These are phyloP conservation scores for Phytophthora hibernalis DNA, from an alignment of 352 stramenopile species.

Conservation along the genomic window DNA sequence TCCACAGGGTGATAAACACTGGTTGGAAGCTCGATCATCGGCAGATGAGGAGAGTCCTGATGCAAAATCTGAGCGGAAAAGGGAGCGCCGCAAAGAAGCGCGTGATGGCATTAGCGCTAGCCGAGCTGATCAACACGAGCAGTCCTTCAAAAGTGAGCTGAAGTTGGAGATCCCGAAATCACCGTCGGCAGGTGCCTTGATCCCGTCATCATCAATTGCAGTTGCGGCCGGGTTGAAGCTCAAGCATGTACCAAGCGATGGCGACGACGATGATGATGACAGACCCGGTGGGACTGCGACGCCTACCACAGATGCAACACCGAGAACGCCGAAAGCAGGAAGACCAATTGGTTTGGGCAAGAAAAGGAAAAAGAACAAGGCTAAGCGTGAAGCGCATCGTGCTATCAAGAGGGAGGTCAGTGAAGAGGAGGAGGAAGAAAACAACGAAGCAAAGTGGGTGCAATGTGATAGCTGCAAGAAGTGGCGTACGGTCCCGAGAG, in stretches of 20 bases:
- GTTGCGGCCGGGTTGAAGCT: conserved; percentile 12
- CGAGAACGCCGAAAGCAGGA: conserved; percentile 20
- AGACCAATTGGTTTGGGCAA: conserved; percentile 35
- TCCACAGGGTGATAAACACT: conserved; percentile 26
- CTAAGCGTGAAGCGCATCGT: conserved; percentile 33
- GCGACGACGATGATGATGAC: conserved; percentile 66
- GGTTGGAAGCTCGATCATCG: conserved; percentile 28
- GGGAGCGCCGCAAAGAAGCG: neutral
- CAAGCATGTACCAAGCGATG: conserved; percentile 45
- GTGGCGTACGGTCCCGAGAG: conserved; percentile 93
- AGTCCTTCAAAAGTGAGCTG: conserved; percentile 14
- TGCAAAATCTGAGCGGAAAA: conserved; percentile 16
- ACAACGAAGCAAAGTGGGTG: conserved; percentile 92
- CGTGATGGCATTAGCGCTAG: neutral
- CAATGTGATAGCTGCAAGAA: conserved; percentile 97
- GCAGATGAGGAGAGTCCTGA: conserved; percentile 28
- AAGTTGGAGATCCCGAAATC: conserved; percentile 46
- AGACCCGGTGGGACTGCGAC: conserved; percentile 28
- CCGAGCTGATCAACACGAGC: conserved; percentile 6
- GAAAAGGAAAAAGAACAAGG: conserved; percentile 75
- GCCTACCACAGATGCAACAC: conserved; percentile 28
- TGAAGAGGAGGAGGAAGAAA: conserved; percentile 39
- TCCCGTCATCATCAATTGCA: conserved; percentile 19
- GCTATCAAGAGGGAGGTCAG: conserved; percentile 31
- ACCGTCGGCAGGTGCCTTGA: conserved; percentile 19